A percentile compares a stretch with the other conserved stretches of the same genome.
Conservation (phyloP, 1,284 basidiomycete species). For the Pyrrhoderma lamaoense region DNA sequence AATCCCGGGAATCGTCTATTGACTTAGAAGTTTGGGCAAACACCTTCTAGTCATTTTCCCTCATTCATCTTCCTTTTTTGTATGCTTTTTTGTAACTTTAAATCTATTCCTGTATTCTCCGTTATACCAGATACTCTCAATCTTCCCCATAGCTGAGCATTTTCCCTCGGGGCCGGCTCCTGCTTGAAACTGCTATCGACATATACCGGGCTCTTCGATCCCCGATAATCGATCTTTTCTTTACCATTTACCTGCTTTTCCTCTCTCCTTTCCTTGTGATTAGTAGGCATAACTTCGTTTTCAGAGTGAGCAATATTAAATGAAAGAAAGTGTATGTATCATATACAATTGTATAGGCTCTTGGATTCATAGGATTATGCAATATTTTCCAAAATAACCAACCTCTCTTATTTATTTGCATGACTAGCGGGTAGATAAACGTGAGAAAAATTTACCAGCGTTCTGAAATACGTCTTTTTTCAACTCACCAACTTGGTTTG, state of each 20-base stretch:
- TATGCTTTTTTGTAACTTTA: background rate
- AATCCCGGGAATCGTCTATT: conserved; percentile 39
- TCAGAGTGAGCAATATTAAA: background rate
- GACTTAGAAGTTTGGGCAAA: conserved; percentile 60
- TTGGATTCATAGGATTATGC: conserved; percentile 3
- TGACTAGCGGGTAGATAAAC: no score
- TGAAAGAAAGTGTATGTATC: conserved; percentile 13
- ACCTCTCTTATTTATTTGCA: background rate
- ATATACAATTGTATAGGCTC: conserved; percentile 7
- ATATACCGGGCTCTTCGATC: no score
- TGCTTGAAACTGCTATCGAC: background rate
- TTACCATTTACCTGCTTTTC: background rate
- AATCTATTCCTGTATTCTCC: background rate
- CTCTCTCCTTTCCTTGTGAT: background rate
- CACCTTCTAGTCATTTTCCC: conserved; percentile 37
- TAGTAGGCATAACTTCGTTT: background rate
- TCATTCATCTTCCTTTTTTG: background rate
- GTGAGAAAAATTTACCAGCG: no score
- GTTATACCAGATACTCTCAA: background rate
- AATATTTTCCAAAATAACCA: conserved; percentile 1
- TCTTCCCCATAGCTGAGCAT: background rate
- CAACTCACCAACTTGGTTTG: no score
- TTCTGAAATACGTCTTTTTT: no score
- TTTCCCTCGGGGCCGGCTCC: background rate
- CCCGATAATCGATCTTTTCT: background rate